Percentiles rank a stretch among this genome's conserved stretches.
Conservation (phyloP, 2,329 filamentous ascomycete genomes). For the Lachnellula cervina region DNA sequence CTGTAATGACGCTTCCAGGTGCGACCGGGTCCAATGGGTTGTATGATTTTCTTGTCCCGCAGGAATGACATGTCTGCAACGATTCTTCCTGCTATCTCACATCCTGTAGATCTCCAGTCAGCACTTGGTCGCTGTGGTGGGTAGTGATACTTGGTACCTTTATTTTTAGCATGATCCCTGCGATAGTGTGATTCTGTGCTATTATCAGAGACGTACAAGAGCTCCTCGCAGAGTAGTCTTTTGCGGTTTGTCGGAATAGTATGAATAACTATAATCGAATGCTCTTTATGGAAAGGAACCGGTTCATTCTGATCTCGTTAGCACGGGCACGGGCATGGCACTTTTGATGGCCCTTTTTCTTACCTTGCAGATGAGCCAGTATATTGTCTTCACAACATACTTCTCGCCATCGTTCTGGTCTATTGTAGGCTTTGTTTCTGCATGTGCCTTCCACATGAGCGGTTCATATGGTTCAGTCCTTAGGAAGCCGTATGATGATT, state of each 20-base stretch:
- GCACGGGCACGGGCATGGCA: background rate
- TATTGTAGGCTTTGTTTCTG: background rate
- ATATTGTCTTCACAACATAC: slow-evolving; percentile 13
- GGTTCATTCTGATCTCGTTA: slow-evolving; percentile 1
- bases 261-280: slow-evolving; percentile 2
- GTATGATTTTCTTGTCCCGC: slow-evolving; percentile 1
- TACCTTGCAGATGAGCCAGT: slow-evolving; percentile 13
- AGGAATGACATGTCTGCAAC: slow-evolving; percentile 16
- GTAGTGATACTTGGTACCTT: slow-evolving; percentile 3
- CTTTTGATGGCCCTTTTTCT: background rate
- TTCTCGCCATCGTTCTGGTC: slow-evolving; percentile 11
- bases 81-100: slow-evolving; percentile 9
- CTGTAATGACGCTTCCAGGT: slow-evolving; percentile 5
- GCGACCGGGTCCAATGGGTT: background rate
- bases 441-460: background rate
- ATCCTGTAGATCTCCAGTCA: background rate
- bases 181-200: slow-evolving; percentile 14
- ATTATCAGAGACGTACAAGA: slow-evolving; percentile 11
- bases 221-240: slow-evolving; percentile 8
- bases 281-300: background rate
- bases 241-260: slow-evolving; percentile 2
- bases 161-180: slow-evolving; percentile 10
- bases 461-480: slow-evolving; percentile 9
- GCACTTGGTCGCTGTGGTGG: background rate
- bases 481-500: slow-evolving; percentile 11